A percentile compares a stretch with the other conserved stretches of the same genome.
These are phyloP conservation scores for Megacollybia marginata DNA, from an alignment of 768 basidiomycete species.

Conservation along the genomic window DNA sequence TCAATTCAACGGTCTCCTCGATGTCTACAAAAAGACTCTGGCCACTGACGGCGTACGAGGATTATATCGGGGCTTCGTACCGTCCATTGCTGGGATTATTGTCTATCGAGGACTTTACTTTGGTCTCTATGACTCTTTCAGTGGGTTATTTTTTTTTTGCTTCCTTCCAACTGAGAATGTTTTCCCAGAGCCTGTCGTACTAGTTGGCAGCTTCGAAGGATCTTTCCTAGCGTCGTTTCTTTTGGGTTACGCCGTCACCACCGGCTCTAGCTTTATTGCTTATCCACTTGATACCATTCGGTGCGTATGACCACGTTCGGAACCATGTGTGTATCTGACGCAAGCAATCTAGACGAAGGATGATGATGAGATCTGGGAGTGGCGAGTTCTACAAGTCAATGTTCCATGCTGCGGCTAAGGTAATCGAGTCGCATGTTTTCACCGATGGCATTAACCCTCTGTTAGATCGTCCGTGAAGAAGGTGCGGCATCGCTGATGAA, in stretches of 20 bases:
- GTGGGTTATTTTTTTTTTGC: conserved; percentile 27
- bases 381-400: conserved; percentile 75
- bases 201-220: conserved; percentile 71
- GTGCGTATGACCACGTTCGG: conserved; percentile 17
- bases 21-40: conserved; percentile 79
- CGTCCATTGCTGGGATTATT: conserved; percentile 81
- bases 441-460: neutral
- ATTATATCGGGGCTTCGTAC: conserved; percentile 86
- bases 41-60: conserved; percentile 76
- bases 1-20: conserved; percentile 81
- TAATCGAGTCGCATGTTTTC: neutral
- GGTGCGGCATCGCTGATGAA: conserved; percentile 78
- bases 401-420: conserved; percentile 62
- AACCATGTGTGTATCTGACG: conserved; percentile 6
- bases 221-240: conserved; percentile 78
- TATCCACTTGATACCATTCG: conserved; percentile 67
- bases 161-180: conserved; percentile 3
- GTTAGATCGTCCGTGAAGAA: conserved; percentile 69
- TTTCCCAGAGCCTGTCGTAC: conserved; percentile 66
- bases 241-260: conserved; percentile 83
- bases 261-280: conserved; percentile 77
- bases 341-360: conserved; percentile 57
- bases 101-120: conserved; percentile 86
- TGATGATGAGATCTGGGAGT: conserved; percentile 89
- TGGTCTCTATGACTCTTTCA: conserved; percentile 68